These are phyloP conservation scores for Blepharisma japonicum DNA, from an alignment of 73 alveolate species.

Conservation along the genomic window DNA sequence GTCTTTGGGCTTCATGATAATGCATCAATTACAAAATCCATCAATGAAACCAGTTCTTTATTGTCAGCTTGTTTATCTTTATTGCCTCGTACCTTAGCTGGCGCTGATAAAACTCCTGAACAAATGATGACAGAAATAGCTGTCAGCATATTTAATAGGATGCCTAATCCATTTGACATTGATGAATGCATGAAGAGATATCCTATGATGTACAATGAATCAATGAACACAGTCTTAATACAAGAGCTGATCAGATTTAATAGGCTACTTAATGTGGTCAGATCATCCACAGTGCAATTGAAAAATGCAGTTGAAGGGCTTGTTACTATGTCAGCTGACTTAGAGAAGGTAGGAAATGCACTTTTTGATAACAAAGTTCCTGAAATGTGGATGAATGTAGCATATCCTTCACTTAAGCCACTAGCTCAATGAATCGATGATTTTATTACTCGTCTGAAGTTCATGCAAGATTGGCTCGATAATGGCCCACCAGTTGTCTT, in stretches of 20 bases:
- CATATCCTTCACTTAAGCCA: constrained; percentile 99
- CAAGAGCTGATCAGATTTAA: constrained; percentile 98
- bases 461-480: constrained; percentile 97
- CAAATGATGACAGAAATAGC: constrained; percentile 87
- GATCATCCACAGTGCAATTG: constrained; percentile 73
- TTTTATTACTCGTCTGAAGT: constrained; percentile 91
- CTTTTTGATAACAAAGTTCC: constrained; percentile 94
- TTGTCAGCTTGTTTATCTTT: constrained; percentile 86
- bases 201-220: constrained; percentile 97
- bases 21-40: constrained; percentile 98
- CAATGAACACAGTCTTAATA: constrained; percentile 98
- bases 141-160: constrained; percentile 73
- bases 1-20: constrained; percentile 99
- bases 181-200: constrained; percentile 88
- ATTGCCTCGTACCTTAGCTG: constrained; percentile 83
- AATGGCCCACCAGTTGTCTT: constrained; percentile 98
- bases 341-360: constrained; percentile 93
- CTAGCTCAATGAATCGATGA: constrained; percentile 99
- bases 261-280: constrained; percentile 81
- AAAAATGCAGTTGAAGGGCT: constrained; percentile 97
- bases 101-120: constrained; percentile 90
- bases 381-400: constrained; percentile 90
- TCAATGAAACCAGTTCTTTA: constrained; percentile 82
- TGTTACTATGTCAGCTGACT: constrained; percentile 70
- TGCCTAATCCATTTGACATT: constrained; percentile 91